phyloP scores from a whole-genome alignment of 225 moss, liverwort and hornwort species.

The Pseudoscleropodium purum region DNA sequence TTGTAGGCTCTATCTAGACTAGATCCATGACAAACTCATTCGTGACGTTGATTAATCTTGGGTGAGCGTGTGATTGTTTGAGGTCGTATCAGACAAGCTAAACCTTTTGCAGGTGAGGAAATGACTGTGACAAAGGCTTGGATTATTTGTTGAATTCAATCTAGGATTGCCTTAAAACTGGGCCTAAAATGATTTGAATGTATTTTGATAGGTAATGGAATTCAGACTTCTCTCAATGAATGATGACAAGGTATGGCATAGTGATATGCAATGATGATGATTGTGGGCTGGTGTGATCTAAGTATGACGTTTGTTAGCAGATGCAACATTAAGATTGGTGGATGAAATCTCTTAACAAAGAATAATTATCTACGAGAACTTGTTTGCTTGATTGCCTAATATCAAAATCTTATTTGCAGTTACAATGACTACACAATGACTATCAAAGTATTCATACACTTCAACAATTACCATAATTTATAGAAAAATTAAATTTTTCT shows the following conservation, averaged over 20 bases:
- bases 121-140: background rate
- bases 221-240: background rate
- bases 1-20: background rate
- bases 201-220: background rate
- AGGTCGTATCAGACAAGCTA: background rate
- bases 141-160: background rate
- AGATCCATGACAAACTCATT: background rate
- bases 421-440: background rate
- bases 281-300: no score
- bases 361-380: background rate
- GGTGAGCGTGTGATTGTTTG: background rate
- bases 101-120: background rate
- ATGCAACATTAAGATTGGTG: no score
- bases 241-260: no score
- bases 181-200: background rate
- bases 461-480: background rate
- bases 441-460: background rate
- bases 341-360: no score
- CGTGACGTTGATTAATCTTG: background rate
- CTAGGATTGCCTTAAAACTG: background rate
- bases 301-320: no score
- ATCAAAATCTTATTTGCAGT: background rate
- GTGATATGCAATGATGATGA: no score
- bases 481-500: no score
- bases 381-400: background rate